These are phyloP conservation scores for Phyllachora maydis DNA, from an alignment of 2,329 filamentous ascomycete species.

Conservation along the genomic window DNA sequence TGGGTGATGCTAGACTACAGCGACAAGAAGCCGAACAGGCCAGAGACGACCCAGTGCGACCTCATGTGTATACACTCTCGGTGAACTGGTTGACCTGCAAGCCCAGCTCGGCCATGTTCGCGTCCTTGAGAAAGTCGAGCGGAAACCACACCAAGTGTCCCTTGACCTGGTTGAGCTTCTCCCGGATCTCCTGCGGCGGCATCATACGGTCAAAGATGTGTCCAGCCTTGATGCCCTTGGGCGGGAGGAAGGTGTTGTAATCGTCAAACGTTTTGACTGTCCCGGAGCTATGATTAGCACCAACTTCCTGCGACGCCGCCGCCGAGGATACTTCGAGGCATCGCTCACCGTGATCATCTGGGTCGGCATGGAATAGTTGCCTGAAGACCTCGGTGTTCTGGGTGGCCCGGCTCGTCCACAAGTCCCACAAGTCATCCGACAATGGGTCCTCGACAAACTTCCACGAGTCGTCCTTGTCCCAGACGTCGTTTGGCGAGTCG, in stretches of 20 bases:
- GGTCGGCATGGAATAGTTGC: slow-evolving; percentile 73
- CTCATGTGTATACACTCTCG: slow-evolving; percentile 62
- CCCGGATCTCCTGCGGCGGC: slow-evolving; percentile 49
- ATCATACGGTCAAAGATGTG: slow-evolving; percentile 72
- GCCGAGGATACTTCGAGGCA: slow-evolving; percentile 1
- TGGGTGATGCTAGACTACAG: no score
- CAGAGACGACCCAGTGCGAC: no score
- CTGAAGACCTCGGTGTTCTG: slow-evolving; percentile 56
- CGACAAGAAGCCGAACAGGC: no score
- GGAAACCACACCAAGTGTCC: slow-evolving; percentile 94
- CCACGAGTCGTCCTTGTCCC: slow-evolving; percentile 37
- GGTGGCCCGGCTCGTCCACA: slow-evolving; percentile 49
- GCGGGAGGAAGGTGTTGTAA: slow-evolving; percentile 60
- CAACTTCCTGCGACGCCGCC: neutral
- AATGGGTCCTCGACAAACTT: slow-evolving; percentile 53
- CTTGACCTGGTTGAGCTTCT: slow-evolving; percentile 59
- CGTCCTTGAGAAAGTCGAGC: slow-evolving; percentile 67
- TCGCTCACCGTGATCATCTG: slow-evolving; percentile 64
- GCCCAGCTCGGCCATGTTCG: slow-evolving; percentile 75
- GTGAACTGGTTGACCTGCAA: slow-evolving; percentile 73
- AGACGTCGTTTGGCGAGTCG: slow-evolving; percentile 42
- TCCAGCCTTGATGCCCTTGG: slow-evolving; percentile 54
- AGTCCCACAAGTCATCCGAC: slow-evolving; percentile 40
- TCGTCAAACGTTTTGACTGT: slow-evolving; percentile 72
- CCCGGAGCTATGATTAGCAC: slow-evolving; percentile 1